A percentile compares a stretch with the other conserved stretches of the same genome.
Conservation (phyloP, 2,329 filamentous ascomycete species). For the Mollisiaceae sp. region DNA sequence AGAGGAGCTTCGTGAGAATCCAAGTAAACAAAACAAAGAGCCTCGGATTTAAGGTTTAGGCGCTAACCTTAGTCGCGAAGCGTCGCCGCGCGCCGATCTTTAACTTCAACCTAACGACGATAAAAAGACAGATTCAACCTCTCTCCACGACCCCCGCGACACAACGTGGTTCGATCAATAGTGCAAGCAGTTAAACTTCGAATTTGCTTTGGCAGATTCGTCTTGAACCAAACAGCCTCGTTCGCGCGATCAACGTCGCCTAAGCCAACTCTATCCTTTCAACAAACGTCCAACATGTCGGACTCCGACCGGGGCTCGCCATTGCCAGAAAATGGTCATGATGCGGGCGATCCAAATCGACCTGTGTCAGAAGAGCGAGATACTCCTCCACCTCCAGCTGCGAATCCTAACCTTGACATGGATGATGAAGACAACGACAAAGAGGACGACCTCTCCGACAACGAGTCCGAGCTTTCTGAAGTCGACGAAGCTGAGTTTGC, state of each 20-base stretch:
- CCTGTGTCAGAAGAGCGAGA: constrained; percentile 34
- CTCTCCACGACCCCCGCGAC: neutral
- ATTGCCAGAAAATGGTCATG: constrained; percentile 32
- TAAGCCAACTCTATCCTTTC: neutral
- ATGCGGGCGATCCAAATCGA: constrained; percentile 28
- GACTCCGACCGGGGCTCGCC: constrained; percentile 37
- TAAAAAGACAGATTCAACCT: constrained; percentile 10
- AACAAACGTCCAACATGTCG: constrained; percentile 33
- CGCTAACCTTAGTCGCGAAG: constrained; percentile 14
- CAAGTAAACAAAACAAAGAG: constrained; percentile 27
- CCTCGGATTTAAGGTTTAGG: constrained; percentile 22
- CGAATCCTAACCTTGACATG: constrained; percentile 39
- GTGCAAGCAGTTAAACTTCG: neutral
- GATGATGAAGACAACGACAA: constrained; percentile 39
- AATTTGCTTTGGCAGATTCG: neutral
- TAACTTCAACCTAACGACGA: neutral
- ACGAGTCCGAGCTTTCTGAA: constrained; percentile 64
- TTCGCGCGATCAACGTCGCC: neutral
- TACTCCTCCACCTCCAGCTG: constrained; percentile 30
- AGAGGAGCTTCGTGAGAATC: neutral
- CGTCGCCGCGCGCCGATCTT: neutral
- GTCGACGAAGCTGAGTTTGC: constrained; percentile 73
- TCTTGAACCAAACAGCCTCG: neutral
- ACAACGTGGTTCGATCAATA: neutral
- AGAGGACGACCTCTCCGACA: constrained; percentile 45